phyloP scores from a whole-genome alignment of 805 yeast genomes.

The Cyberlindnera suaveolens region DNA sequence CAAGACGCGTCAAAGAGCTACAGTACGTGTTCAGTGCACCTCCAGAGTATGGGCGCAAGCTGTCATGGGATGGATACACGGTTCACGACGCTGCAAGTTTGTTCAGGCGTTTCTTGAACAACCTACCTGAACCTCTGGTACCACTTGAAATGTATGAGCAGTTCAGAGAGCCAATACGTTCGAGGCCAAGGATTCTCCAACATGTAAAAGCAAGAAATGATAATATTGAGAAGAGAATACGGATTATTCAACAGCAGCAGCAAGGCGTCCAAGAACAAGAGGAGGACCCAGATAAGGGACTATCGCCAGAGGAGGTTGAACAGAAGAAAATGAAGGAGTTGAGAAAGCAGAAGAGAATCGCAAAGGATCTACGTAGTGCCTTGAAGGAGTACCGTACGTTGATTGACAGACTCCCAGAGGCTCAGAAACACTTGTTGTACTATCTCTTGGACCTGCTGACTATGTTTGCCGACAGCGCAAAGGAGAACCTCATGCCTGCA shows the following conservation, averaged over 20 bases:
- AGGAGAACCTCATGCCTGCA: conserved; percentile 83
- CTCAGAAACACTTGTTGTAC: conserved; percentile 74
- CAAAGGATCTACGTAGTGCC: conserved; percentile 61
- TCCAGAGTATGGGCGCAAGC: conserved; percentile 83
- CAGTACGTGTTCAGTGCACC: conserved; percentile 81
- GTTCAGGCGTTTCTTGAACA: conserved; percentile 77
- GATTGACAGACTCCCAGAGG: conserved; percentile 65
- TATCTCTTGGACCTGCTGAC: conserved; percentile 84
- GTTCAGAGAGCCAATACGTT: conserved; percentile 72
- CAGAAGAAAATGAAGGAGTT: conserved; percentile 28
- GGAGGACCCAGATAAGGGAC: conserved; percentile 9
- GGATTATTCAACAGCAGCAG: conserved; percentile 20
- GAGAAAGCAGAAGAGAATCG: conserved; percentile 45
- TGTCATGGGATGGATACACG: conserved; percentile 84
- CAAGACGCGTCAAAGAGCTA: conserved; percentile 78
- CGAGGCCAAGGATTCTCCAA: conserved; percentile 55
- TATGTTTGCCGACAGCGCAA: conserved; percentile 73
- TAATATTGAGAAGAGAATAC: conserved; percentile 30
- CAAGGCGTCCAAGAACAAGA: conserved; percentile 4
- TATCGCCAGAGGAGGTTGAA: conserved; percentile 22
- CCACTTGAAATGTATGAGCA: conserved; percentile 71
- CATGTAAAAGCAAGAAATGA: conserved; percentile 58
- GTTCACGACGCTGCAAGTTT: conserved; percentile 96
- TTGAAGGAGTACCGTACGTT: conserved; percentile 64
- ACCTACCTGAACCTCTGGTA: conserved; percentile 86